Conservation (phyloP, 2,329 filamentous ascomycete genomes). For the Fusarium pininemorale region DNA sequence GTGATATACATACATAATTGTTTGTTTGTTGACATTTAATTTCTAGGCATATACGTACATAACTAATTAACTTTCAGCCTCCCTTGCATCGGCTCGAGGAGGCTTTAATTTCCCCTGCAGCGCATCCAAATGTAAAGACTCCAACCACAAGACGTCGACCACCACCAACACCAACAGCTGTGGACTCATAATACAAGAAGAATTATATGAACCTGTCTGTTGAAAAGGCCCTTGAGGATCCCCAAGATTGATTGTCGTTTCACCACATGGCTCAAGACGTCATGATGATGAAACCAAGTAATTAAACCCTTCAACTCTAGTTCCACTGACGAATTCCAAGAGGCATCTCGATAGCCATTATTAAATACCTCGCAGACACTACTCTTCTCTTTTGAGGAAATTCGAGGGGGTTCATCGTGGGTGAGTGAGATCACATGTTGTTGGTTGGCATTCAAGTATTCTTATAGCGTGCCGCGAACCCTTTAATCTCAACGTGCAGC, state of each 20-base stretch:
- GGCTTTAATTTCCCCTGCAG: conserved; percentile 27
- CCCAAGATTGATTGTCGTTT: conserved; percentile 4
- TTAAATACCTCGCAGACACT: background rate
- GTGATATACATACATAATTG: background rate
- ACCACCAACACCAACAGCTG: background rate
- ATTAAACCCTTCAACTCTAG: background rate
- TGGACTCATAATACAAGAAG: background rate
- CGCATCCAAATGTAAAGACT: background rate
- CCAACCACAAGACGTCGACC: background rate
- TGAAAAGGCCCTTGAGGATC: background rate
- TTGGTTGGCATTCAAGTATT: conserved; percentile 11
- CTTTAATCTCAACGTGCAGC: conserved; percentile 19
- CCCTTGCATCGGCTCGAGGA: conserved; percentile 23
- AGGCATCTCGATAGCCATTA: background rate
- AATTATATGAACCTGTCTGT: background rate
- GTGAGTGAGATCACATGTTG: background rate
- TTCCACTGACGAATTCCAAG: background rate
- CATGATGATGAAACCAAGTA: conserved; percentile 29
- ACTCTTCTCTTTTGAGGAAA: background rate
- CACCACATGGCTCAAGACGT: conserved; percentile 15
- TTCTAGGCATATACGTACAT: background rate
- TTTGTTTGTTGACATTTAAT: background rate
- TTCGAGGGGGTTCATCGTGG: background rate
- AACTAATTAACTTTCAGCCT: conserved; percentile 17
- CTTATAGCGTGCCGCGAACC: conserved; percentile 3